phyloP scores from a whole-genome alignment of 257 asterid genomes.

The Rauvolfia tetraphylla region DNA sequence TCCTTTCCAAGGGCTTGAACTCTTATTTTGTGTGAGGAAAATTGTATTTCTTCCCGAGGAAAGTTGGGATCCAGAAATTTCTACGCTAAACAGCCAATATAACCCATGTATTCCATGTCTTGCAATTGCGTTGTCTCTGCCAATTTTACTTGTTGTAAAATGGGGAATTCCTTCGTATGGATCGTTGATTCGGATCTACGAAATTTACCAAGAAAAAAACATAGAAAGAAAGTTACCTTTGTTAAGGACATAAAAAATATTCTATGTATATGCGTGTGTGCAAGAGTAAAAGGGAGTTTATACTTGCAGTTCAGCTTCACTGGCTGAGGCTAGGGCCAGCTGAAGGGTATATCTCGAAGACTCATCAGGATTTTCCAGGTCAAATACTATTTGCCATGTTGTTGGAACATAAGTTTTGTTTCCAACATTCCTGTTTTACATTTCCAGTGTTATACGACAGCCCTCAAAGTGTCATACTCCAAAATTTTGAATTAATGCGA shows the following conservation, averaged over 20 bases:
- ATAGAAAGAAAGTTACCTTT: no score
- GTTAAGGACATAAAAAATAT: neutral
- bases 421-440: constrained; percentile 46
- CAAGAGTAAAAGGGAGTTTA: neutral
- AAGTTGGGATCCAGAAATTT: constrained; percentile 37
- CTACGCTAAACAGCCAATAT: constrained; percentile 34
- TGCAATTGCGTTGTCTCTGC: constrained; percentile 69
- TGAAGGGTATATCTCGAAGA: constrained; percentile 51
- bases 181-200: constrained; percentile 50
- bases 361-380: constrained; percentile 30
- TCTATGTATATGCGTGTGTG: no score
- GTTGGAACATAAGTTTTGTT: constrained; percentile 56
- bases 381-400: constrained; percentile 70
- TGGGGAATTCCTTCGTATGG: constrained; percentile 18
- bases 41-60: constrained; percentile 41
- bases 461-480: no score
- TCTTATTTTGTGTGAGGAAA: constrained; percentile 46
- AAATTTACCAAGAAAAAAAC: neutral
- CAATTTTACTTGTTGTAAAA: constrained; percentile 45
- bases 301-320: constrained; percentile 74
- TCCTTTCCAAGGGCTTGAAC: constrained; percentile 40
- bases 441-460: neutral
- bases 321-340: constrained; percentile 71
- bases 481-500: no score
- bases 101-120: constrained; percentile 87